Evolutionary conservation across 768 basidiomycete species (phyloP).

Genomic region (Boletus insuetus): DNA sequence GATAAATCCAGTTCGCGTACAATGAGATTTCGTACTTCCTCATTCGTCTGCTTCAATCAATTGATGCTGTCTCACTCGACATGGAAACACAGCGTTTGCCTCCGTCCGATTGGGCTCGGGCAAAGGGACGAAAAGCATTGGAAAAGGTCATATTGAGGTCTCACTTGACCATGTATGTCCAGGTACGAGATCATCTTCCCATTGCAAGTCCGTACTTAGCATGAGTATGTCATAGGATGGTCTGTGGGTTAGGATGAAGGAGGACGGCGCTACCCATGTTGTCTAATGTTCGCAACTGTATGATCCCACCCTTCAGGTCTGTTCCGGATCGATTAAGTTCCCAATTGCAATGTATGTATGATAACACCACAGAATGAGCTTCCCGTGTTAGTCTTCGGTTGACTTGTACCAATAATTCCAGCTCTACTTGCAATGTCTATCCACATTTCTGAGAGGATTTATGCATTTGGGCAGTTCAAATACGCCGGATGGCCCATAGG

Average conservation of each 20-base stretch:
- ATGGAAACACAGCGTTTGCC: constrained; percentile 34
- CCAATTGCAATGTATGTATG: no score
- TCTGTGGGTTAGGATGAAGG: constrained; percentile 28
- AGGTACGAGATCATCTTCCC: constrained; percentile 27
- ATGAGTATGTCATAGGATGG: constrained; percentile 14
- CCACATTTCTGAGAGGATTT: no score
- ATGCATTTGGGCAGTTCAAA: no score
- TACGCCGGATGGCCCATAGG: no score
- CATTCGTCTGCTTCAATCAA: constrained; percentile 48
- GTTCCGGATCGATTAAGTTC: no score
- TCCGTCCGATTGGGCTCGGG: constrained; percentile 32
- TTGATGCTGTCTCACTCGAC: constrained; percentile 41
- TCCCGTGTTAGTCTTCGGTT: no score
- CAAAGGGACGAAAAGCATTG: constrained; percentile 34
- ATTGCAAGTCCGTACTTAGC: no score
- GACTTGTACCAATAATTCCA: no score
- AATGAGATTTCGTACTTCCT: constrained; percentile 55
- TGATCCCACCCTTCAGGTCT: no score
- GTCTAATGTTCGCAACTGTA: no score
- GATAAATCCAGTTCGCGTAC: constrained; percentile 46
- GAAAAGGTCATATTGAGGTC: constrained; percentile 41
- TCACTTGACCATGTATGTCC: constrained; percentile 43
- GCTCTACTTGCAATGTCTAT: no score
- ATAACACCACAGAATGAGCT: no score
- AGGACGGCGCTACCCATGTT: background rate